Conservation (phyloP, 768 basidiomycete species). For the Asterophora parasitica region DNA sequence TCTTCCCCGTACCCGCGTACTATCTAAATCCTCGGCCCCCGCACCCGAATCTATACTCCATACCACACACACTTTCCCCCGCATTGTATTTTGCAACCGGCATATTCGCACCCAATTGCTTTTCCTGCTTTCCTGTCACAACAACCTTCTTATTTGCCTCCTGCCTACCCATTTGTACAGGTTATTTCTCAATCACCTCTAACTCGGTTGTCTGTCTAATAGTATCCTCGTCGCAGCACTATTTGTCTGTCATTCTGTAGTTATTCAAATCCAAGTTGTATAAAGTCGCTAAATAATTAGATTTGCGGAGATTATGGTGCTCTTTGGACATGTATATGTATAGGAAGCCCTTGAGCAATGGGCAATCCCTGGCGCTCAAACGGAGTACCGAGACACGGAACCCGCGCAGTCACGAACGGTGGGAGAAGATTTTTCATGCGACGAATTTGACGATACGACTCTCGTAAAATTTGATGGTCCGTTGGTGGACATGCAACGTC, state of each 20-base stretch:
- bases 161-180: constrained; percentile 50
- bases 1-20: constrained; percentile 18
- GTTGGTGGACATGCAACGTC: too few species aligned
- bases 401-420: too few species aligned
- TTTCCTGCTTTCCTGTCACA: constrained; percentile 44
- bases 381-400: too few species aligned
- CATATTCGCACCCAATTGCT: constrained; percentile 54
- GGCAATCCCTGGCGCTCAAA: too few species aligned
- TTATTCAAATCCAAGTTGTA: constrained; percentile 54
- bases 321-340: too few species aligned
- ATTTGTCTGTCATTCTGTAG: constrained; percentile 70
- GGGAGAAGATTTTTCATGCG: too few species aligned
- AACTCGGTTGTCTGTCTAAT: constrained; percentile 66
- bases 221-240: constrained; percentile 56
- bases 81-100: constrained; percentile 70
- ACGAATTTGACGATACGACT: too few species aligned
- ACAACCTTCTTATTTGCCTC: constrained; percentile 35
- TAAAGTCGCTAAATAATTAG: constrained; percentile 45
- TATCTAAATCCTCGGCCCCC: constrained; percentile 29
- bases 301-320: constrained; percentile 17
- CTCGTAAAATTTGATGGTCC: too few species aligned
- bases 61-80: constrained; percentile 37
- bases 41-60: constrained; percentile 31
- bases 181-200: constrained; percentile 47
- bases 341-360: too few species aligned